These are phyloP conservation scores for Hypoxylon sp. DNA, from an alignment of 2,329 filamentous ascomycete genomes.

Conservation along the genomic window DNA sequence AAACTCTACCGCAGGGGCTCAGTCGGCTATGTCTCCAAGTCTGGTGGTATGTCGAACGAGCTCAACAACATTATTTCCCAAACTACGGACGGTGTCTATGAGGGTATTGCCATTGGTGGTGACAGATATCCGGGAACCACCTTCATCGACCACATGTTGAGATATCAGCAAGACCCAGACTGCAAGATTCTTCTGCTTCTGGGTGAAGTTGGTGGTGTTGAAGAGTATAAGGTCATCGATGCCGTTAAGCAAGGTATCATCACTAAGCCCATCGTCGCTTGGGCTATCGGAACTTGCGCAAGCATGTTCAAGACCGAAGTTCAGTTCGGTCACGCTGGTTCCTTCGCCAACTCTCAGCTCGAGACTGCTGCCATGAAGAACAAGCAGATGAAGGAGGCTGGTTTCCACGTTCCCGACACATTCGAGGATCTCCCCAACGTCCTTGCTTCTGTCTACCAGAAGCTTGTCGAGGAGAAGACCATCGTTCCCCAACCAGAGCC, in stretches of 20 bases:
- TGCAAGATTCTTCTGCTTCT: conserved; percentile 98
- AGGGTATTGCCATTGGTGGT: conserved; percentile 99
- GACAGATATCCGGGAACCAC: conserved; percentile 99
- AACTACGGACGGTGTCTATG: conserved; percentile 97
- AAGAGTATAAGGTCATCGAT: conserved; percentile 99
- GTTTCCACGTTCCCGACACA: conserved; percentile 93
- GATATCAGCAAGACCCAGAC: conserved; percentile 95
- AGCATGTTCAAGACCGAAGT: conserved; percentile 99
- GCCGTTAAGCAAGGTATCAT: conserved; percentile 94
- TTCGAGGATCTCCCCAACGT: conserved; percentile 92
- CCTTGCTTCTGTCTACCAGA: conserved; percentile 87
- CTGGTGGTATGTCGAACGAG: conserved; percentile 99
- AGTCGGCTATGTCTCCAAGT: conserved; percentile 99
- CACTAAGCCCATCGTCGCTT: conserved; percentile 98
- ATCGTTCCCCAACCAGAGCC: conserved; percentile 92
- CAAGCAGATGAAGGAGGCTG: conserved; percentile 94
- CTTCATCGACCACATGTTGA: conserved; percentile 98
- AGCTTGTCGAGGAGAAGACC: conserved; percentile 85
- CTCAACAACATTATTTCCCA: conserved; percentile 99
- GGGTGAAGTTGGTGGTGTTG: conserved; percentile 98
- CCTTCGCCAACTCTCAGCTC: conserved; percentile 98
- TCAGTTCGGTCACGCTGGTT: conserved; percentile 98
- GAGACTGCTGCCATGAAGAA: conserved; percentile 98
- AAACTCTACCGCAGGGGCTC: conserved; percentile 99
- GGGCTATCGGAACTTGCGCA: conserved; percentile 99